Evolutionary conservation across 2,329 filamentous ascomycete genomes (phyloP).

Genomic region (Lanzia echinophila): DNA sequence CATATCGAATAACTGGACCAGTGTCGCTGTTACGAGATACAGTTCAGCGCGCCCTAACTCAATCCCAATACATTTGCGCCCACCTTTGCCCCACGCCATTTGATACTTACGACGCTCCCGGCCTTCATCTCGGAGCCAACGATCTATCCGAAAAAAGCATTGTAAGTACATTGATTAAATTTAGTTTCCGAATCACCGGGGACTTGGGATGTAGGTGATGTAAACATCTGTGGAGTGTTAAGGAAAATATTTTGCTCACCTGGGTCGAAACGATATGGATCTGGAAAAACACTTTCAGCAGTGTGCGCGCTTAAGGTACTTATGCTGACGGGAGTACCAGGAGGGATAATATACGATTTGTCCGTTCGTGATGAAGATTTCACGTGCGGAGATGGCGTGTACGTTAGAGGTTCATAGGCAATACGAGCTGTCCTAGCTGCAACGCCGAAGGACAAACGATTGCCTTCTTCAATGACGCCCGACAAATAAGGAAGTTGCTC

Average conservation of each 20-base stretch:
- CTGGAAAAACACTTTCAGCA: conserved; percentile 25
- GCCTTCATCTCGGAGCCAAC: conserved; percentile 33
- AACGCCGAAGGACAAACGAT: conserved; percentile 28
- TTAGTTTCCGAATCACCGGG: too few relatives aligned
- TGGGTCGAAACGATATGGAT: conserved; percentile 26
- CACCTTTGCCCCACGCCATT: conserved; percentile 36
- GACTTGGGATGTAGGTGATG: too few relatives aligned
- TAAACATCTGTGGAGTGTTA: too few relatives aligned
- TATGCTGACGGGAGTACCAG: conserved; percentile 16
- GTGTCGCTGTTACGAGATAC: conserved; percentile 4
- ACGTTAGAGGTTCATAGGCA: conserved; percentile 9
- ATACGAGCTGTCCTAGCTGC: conserved; percentile 27
- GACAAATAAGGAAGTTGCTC: conserved; percentile 26
- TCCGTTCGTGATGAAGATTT: neutral
- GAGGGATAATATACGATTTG: conserved; percentile 15
- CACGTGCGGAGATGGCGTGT: conserved; percentile 2
- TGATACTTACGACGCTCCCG: conserved; percentile 25
- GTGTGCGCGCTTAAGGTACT: conserved; percentile 23
- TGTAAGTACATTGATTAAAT: too few relatives aligned
- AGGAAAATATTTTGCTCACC: too few relatives aligned
- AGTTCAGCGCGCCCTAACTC: conserved; percentile 15
- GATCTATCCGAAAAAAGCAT: too few relatives aligned
- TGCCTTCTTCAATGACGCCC: conserved; percentile 28
- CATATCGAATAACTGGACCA: conserved; percentile 5
- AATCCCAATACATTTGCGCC: conserved; percentile 35